Evolutionary conservation across 2,329 filamentous ascomycete genomes (phyloP).

Genomic region (Chrysoporthe cubensis): DNA sequence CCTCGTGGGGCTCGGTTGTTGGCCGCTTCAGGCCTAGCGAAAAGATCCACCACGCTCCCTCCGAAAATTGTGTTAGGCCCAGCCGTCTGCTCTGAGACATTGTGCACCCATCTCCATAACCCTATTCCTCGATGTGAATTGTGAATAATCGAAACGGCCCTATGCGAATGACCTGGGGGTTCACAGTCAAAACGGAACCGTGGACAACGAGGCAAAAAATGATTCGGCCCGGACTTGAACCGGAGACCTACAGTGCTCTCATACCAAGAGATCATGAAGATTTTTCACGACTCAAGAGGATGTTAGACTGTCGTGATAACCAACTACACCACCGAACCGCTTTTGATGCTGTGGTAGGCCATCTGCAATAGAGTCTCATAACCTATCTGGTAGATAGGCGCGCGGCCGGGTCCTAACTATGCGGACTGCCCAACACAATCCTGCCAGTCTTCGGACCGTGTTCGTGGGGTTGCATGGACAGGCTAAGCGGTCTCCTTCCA

Average conservation of each 20-base stretch:
- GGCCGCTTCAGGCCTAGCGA: conserved; percentile 2
- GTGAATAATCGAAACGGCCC: neutral
- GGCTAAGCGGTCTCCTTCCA: conserved; percentile 15
- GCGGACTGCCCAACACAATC: neutral
- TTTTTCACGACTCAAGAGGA: neutral
- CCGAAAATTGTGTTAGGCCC: neutral
- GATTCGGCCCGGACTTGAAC: conserved; percentile 24
- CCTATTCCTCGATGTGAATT: too few relatives aligned
- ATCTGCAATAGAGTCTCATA: neutral
- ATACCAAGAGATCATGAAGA: neutral
- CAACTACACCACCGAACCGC: conserved; percentile 23
- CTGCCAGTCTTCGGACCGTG: neutral
- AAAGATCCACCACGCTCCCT: conserved; percentile 8
- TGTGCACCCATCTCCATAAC: neutral
- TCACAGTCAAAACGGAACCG: too few relatives aligned
- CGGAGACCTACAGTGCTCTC: conserved; percentile 18
- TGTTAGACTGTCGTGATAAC: conserved; percentile 24
- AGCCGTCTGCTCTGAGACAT: neutral
- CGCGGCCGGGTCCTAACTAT: neutral
- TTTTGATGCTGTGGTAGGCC: neutral
- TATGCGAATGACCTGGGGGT: neutral
- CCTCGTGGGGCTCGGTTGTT: neutral
- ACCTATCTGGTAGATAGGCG: neutral
- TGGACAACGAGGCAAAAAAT: neutral
- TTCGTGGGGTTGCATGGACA: neutral